phyloP scores from a whole-genome alignment of 805 yeast species.

The Candida takata region DNA sequence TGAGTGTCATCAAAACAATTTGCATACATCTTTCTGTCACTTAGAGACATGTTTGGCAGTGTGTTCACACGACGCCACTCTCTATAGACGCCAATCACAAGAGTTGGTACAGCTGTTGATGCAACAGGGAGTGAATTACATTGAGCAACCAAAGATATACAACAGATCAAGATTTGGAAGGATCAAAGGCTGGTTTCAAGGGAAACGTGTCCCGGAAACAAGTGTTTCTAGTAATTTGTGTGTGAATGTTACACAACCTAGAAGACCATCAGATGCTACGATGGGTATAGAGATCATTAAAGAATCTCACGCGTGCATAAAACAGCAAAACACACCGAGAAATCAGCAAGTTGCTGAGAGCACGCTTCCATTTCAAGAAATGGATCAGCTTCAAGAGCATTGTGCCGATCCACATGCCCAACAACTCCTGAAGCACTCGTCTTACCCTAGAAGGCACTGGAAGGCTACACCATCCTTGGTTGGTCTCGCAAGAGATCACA shows the following conservation, averaged over 20 bases:
- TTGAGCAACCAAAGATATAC: conserved; percentile 2
- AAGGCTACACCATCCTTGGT: conserved; percentile 6
- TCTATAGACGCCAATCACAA: not conserved
- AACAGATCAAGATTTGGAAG: not conserved
- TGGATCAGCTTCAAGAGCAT: not conserved
- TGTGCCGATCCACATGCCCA: no score
- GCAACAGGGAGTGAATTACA: conserved; percentile 10
- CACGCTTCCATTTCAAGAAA: no score
- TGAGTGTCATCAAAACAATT: not conserved
- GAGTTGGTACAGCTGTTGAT: conserved; percentile 2
- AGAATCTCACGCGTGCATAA: conserved; percentile 1
- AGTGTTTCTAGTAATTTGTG: not conserved
- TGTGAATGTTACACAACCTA: not conserved
- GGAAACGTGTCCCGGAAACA: not conserved
- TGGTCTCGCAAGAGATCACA: conserved; percentile 6
- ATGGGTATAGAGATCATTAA: conserved; percentile 10
- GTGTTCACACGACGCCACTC: not conserved
- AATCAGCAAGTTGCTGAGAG: no score
- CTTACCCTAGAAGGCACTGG: conserved; percentile 8
- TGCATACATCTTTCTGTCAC: not conserved
- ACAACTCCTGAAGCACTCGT: conserved; percentile 2
- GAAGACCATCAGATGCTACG: not conserved
- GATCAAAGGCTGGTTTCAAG: conserved; percentile 1
- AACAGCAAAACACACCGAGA: no score
- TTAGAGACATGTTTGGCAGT: not conserved